phyloP scores from a whole-genome alignment of 2,329 filamentous ascomycete genomes.

The Didymosphaeria variabile region DNA sequence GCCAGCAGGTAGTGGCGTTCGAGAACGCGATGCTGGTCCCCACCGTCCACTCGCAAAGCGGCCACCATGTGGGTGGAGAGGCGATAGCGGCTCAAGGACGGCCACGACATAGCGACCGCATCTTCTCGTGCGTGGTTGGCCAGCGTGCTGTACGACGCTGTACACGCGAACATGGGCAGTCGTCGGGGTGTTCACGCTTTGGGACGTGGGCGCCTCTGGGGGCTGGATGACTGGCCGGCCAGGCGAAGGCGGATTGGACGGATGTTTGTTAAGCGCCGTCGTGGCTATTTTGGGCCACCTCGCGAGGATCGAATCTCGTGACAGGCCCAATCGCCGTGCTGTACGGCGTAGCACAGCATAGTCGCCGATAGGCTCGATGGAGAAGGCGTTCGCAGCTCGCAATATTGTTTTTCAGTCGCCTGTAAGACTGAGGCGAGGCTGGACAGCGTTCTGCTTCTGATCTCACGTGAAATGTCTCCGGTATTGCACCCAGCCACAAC shows the following conservation, averaged over 20 bases:
- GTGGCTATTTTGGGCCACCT: constrained; percentile 40
- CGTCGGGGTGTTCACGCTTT: constrained; percentile 32
- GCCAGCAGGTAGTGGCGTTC: constrained; percentile 41
- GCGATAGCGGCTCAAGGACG: constrained; percentile 45
- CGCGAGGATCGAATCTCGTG: constrained; percentile 23
- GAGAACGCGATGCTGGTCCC: constrained; percentile 39
- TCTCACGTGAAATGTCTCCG: background rate
- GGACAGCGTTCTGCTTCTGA: background rate
- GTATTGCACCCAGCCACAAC: background rate
- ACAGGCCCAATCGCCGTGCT: constrained; percentile 36
- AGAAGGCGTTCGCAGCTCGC: constrained; percentile 12
- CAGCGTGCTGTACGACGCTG: constrained; percentile 19
- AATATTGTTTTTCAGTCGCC: constrained; percentile 1
- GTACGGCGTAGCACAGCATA: constrained; percentile 33
- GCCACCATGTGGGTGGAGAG: constrained; percentile 33
- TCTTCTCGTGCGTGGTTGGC: constrained; percentile 39
- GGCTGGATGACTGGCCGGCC: constrained; percentile 20
- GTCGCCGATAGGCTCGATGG: constrained; percentile 35
- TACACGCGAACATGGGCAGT: constrained; percentile 27
- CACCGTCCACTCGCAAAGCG: constrained; percentile 40
- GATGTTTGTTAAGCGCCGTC: constrained; percentile 43
- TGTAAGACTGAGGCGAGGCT: constrained; percentile 7
- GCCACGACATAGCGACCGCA: constrained; percentile 45
- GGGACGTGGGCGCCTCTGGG: constrained; percentile 32
- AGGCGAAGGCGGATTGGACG: constrained; percentile 42